A percentile compares a stretch with the other conserved stretches of the same genome.
phyloP scores from a whole-genome alignment of 495 filamentous ascomycete genomes.

The Penicillium angulare region DNA sequence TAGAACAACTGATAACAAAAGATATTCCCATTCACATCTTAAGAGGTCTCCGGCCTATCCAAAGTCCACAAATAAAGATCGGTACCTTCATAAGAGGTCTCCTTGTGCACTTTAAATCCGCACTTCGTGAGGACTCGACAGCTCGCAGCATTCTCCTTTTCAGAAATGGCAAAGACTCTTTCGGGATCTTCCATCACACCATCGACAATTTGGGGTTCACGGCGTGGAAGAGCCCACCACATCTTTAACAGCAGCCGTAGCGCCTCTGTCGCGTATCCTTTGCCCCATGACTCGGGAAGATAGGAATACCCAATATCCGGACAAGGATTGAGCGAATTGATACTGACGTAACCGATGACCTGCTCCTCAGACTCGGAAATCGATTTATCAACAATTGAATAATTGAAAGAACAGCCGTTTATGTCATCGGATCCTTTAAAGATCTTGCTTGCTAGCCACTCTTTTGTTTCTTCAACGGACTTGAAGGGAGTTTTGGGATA shows the following conservation, averaged over 20 bases:
- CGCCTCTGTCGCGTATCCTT: conserved; percentile 36
- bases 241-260: conserved; percentile 21
- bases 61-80: conserved; percentile 49
- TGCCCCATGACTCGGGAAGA: conserved; percentile 27
- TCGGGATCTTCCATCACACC: conserved; percentile 1
- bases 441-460: conserved; percentile 20
- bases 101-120: conserved; percentile 33
- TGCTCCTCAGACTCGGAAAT: conserved; percentile 10
- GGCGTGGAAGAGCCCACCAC: conserved; percentile 23
- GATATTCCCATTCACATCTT: neutral
- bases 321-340: conserved; percentile 14
- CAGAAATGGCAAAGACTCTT: conserved; percentile 22
- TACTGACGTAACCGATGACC: conserved; percentile 23
- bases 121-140: conserved; percentile 32
- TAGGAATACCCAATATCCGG: conserved; percentile 36
- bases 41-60: neutral
- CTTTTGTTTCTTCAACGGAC: conserved; percentile 17
- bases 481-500: conserved; percentile 20
- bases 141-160: conserved; percentile 28
- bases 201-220: neutral
- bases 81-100: conserved; percentile 20
- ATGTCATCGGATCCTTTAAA: conserved; percentile 17
- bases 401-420: conserved; percentile 20
- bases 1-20: no score
- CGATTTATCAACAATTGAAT: conserved; percentile 22